Percentiles rank a stretch among this genome's conserved stretches.
These are phyloP conservation scores for Chrysochromulina tobinii DNA, from an alignment of 78 protist species.

Conservation along the genomic window DNA sequence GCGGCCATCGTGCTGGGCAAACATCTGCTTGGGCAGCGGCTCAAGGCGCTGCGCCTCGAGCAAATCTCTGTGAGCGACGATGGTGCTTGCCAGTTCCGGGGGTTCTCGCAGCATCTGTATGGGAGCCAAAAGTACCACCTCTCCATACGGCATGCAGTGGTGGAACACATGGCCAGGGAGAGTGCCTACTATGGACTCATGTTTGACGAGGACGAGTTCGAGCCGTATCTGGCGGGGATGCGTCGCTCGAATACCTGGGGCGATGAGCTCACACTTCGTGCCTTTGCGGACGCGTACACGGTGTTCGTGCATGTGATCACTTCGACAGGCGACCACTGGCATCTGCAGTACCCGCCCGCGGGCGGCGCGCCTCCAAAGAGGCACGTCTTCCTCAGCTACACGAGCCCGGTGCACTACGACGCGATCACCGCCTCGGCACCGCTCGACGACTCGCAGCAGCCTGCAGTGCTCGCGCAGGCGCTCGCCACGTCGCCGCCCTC, in stretches of 20 bases:
- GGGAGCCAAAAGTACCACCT: not conserved
- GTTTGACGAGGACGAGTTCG: not conserved
- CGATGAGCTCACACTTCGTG: conserved; percentile 51
- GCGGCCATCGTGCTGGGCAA: too few relatives aligned
- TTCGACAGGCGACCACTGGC: not conserved
- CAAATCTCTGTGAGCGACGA: not conserved
- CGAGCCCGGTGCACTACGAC: conserved; percentile 46
- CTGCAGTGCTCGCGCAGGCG: too few relatives aligned
- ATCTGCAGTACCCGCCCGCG: not conserved
- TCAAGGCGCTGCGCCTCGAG: too few relatives aligned
- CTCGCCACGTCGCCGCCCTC: too few relatives aligned
- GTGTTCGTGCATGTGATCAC: not conserved
- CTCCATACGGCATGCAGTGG: not conserved
- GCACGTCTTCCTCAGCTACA: conserved; percentile 16
- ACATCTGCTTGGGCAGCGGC: too few relatives aligned
- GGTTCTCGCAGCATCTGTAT: not conserved
- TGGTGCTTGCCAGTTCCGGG: conserved; percentile 36
- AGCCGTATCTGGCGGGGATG: not conserved
- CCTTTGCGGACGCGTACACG: conserved; percentile 17
- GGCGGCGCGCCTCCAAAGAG: not conserved
- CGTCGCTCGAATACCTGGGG: not conserved
- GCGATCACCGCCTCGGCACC: not conserved
- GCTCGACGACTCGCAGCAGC: too few relatives aligned
- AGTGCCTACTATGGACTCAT: not conserved
- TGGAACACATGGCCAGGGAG: not conserved